A percentile compares a stretch with the other conserved stretches of the same genome.
These are phyloP conservation scores for Tetrahymena elliotti DNA, from an alignment of 73 alveolate genomes.

Conservation along the genomic window DNA sequence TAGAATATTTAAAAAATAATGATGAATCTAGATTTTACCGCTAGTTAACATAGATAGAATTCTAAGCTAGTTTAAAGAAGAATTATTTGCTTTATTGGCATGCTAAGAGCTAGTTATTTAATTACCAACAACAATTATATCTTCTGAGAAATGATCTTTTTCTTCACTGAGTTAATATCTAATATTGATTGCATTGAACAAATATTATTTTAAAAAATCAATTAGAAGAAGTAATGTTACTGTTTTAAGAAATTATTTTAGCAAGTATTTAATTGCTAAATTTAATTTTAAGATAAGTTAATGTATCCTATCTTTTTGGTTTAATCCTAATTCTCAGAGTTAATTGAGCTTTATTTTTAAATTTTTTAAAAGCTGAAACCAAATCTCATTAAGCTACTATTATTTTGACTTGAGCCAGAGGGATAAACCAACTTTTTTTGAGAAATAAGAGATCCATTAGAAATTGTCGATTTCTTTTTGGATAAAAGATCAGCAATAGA, in stretches of 20 bases:
- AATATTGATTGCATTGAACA: not conserved
- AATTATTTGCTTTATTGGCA: not conserved
- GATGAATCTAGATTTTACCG: too few relatives aligned
- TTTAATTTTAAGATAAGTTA: not conserved
- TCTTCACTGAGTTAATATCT: not conserved
- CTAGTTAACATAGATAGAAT: not conserved
- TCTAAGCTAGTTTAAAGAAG: not conserved
- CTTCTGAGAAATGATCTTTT: not conserved
- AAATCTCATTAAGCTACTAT: not conserved
- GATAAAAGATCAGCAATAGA: not conserved
- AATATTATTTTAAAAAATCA: not conserved
- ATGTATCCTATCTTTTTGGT: not conserved
- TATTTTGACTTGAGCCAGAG: not conserved
- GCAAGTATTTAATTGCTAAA: not conserved
- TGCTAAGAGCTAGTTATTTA: not conserved
- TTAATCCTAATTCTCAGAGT: not conserved
- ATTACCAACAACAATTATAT: not conserved
- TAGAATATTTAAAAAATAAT: too few relatives aligned
- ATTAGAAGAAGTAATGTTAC: not conserved
- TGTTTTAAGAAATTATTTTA: not conserved
- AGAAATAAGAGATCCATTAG: not conserved
- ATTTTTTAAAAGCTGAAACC: not conserved
- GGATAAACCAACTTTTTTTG: not conserved
- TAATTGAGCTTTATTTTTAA: not conserved
- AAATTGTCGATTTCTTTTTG: not conserved